Base-by-base conservation (phyloP, 2,329 filamentous ascomycete species). In the Phialophora verrucosa region DNA sequence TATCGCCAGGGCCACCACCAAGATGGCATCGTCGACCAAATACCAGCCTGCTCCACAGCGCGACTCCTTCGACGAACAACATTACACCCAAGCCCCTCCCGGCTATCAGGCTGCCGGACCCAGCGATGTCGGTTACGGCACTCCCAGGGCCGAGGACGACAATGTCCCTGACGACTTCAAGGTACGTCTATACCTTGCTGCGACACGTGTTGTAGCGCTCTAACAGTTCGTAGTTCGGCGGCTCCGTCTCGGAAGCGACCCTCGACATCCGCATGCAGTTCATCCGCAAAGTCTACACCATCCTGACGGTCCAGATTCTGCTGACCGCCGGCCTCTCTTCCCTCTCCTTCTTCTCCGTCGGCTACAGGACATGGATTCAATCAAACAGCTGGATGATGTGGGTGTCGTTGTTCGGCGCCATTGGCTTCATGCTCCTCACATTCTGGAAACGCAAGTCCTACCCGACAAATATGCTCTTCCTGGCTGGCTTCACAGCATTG, bases 101-200 rank as follows among this genome's bases (percentile, higher is more conserved):
- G 91, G 91, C 67, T 97, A 97, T 82, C 85, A 87, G 76, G 79
- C 83, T 67, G 84, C 87, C 44, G 82, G 86, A 44, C 78, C 81
- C 29, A 79, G 84, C 67, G 83, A 91, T 49, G 86, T 91, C 64
- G 85, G 85, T 68, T 70, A 71, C 49, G 90, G 85, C 59, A 74
- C 64, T 8, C 70, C 73, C 53, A 88, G 93, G 74, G 86, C 84
- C 76, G 93, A 93, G 79, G 88, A 93, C 76, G 94, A 97, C 80
- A 96, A 97, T 75, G 78, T 98, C 53, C 94, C 94, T 1, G 94
- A 98, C 82, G 94, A 98, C 80, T 98, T 98, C 88, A 98, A 97
- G 86, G 90, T 91, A 76, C 17, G 53, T 55, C 57, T 51, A 17
- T 27, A 12, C 20, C 14, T 14, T 35, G 2, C n/a, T 2, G 23